These are phyloP conservation scores for Geotrichum fermentans DNA, from an alignment of 1,139 yeast genomes.

Conservation along the genomic window DNA sequence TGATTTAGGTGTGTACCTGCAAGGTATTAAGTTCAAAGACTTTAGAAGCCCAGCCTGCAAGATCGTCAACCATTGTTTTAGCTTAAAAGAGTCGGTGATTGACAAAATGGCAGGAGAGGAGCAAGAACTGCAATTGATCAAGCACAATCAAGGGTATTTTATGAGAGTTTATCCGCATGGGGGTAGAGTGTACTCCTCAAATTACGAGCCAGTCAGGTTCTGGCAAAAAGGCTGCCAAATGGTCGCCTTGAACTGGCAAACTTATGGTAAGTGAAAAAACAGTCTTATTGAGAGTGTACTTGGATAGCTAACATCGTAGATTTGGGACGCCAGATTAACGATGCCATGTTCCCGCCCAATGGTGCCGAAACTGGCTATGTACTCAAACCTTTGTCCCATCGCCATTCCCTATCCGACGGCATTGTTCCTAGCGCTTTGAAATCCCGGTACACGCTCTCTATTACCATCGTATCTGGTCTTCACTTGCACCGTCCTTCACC, in stretches of 20 bases:
- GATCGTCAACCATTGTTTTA: slow-evolving; percentile 74
- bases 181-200: slow-evolving; percentile 67
- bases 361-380: slow-evolving; percentile 62
- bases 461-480: slow-evolving; percentile 68
- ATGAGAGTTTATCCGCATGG: slow-evolving; percentile 88
- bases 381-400: slow-evolving; percentile 52
- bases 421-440: not conserved
- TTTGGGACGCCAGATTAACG: slow-evolving; percentile 82
- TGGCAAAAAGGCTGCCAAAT: slow-evolving; percentile 88
- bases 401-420: not conserved
- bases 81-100: slow-evolving; percentile 64
- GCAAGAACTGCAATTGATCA: slow-evolving; percentile 41
- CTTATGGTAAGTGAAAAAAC: slow-evolving; percentile 40
- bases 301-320: slow-evolving; percentile 39
- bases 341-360: slow-evolving; percentile 66
- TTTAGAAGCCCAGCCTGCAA: slow-evolving; percentile 86
- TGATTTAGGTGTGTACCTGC: slow-evolving; percentile 58
- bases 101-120: slow-evolving; percentile 56
- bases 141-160: slow-evolving; percentile 70
- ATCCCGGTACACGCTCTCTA: slow-evolving; percentile 35
- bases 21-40: slow-evolving; percentile 74
- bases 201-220: slow-evolving; percentile 69
- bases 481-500: slow-evolving; percentile 65
- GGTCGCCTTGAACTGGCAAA: slow-evolving; percentile 98
- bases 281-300: not conserved